phyloP scores from a whole-genome alignment of 108 stramenopile species.

The Cafeteria roenbergensis region DNA sequence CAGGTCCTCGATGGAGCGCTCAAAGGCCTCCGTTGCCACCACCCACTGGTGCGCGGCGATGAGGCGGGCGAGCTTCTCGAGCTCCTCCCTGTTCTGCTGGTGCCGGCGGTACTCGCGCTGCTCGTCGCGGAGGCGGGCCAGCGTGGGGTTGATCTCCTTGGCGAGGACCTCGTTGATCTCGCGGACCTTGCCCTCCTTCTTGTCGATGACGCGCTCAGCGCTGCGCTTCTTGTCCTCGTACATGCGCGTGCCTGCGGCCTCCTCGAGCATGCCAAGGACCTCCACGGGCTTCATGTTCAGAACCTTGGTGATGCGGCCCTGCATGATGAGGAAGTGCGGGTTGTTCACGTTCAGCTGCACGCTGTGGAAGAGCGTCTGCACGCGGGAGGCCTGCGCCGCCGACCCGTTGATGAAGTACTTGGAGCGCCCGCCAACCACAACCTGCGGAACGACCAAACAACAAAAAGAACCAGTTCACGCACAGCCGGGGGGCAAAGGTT shows the following conservation, averaged over 20 bases:
- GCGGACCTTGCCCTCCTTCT: conserved; percentile 91
- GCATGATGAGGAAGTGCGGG: conserved; percentile 99
- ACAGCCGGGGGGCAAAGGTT: too few species aligned
- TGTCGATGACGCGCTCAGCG: conserved; percentile 91
- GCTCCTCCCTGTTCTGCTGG: conserved; percentile 82
- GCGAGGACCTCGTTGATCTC: conserved; percentile 79
- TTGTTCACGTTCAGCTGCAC: conserved; percentile 99
- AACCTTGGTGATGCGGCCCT: conserved; percentile 92
- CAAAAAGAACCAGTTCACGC: too few species aligned
- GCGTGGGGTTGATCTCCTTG: conserved; percentile 91
- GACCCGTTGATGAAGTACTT: conserved; percentile 96
- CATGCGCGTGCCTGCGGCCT: conserved; percentile 98
- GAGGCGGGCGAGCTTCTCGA: conserved; percentile 78
- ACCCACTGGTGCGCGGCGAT: conserved; percentile 72
- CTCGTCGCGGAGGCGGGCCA: conserved; percentile 82
- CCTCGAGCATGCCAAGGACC: conserved; percentile 97
- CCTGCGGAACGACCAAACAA: conserved; percentile 38
- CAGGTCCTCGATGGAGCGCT: conserved; percentile 47
- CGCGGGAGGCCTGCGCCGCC: conserved; percentile 71
- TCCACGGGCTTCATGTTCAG: conserved; percentile 98
- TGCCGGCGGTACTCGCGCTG: conserved; percentile 82
- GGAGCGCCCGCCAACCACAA: conserved; percentile 88
- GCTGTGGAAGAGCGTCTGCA: conserved; percentile 92
- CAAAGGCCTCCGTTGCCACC: conserved; percentile 50
- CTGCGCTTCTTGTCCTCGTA: conserved; percentile 86